These are phyloP conservation scores for Tricholoma sp. DNA, from an alignment of 768 basidiomycete genomes.

Conservation along the genomic window DNA sequence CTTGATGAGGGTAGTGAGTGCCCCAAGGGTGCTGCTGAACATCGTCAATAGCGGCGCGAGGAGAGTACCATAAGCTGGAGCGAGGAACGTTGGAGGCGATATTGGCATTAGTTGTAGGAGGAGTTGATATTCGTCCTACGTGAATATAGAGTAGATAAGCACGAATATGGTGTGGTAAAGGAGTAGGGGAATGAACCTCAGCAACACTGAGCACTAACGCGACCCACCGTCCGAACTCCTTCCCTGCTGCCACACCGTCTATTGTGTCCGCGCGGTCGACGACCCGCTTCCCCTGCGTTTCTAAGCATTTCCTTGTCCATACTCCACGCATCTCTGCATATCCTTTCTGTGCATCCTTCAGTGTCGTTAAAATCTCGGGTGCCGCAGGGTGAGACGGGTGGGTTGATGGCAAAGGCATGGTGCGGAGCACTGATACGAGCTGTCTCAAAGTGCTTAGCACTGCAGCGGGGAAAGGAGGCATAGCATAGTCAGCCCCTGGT, in stretches of 20 bases:
- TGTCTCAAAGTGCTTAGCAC: slow-evolving; percentile 53
- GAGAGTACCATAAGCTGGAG: slow-evolving; percentile 56
- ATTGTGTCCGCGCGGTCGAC: slow-evolving; percentile 67
- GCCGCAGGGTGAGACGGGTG: slow-evolving; percentile 83
- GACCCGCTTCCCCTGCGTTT: slow-evolving; percentile 62
- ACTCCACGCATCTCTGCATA: slow-evolving; percentile 84
- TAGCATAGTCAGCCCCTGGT: slow-evolving; percentile 51
- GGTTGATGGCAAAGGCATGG: slow-evolving; percentile 69
- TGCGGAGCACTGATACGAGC: slow-evolving; percentile 64
- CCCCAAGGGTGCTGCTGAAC: slow-evolving; percentile 60
- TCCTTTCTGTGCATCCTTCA: slow-evolving; percentile 75
- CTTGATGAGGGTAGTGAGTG: slow-evolving; percentile 64
- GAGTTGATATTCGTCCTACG: slow-evolving; percentile 64
- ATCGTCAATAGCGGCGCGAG: slow-evolving; percentile 60
- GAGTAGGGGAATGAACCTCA: slow-evolving; percentile 40
- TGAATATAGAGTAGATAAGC: background rate
- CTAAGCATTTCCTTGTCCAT: slow-evolving; percentile 74
- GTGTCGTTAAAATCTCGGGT: slow-evolving; percentile 51
- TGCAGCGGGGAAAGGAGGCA: slow-evolving; percentile 49
- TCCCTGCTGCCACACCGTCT: slow-evolving; percentile 60
- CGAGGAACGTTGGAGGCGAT: slow-evolving; percentile 41
- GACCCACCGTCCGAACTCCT: slow-evolving; percentile 71
- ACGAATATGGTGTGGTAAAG: background rate
- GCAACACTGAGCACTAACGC: slow-evolving; percentile 59
- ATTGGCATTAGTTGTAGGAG: slow-evolving; percentile 62